Evolutionary conservation across 129 eudicot genomes (phyloP).

Genomic region (Helichrysum umbraculigerum): DNA sequence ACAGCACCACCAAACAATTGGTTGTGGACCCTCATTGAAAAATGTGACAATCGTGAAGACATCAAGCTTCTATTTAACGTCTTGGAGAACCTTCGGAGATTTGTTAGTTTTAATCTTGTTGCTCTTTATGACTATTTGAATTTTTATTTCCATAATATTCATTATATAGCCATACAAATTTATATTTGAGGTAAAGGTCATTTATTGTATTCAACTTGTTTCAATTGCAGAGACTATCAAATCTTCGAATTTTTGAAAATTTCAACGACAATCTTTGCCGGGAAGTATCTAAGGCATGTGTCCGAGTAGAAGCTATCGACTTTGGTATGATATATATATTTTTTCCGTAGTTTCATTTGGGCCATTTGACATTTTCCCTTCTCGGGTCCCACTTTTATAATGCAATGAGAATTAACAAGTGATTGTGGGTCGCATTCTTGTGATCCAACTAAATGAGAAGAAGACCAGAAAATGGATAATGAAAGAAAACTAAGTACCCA

Average conservation of each 20-base stretch:
- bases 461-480: neutral
- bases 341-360: neutral
- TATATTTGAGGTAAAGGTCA: constrained; percentile 9
- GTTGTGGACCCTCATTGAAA: constrained; percentile 73
- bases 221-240: constrained; percentile 77
- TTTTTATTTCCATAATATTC: neutral
- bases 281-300: constrained; percentile 79
- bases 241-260: constrained; percentile 81
- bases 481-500: neutral
- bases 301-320: constrained; percentile 76
- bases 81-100: constrained; percentile 70
- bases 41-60: constrained; percentile 69
- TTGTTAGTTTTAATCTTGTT: constrained; percentile 56
- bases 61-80: constrained; percentile 68
- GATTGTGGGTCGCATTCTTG: neutral
- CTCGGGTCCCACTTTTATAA: neutral
- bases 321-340: constrained; percentile 49
- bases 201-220: neutral
- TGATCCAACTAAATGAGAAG: neutral
- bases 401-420: neutral
- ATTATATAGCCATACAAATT: neutral
- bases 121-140: neutral
- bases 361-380: neutral
- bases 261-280: constrained; percentile 78
- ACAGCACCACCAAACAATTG: constrained; percentile 85